Base-by-base conservation (phyloP, 176 grass and related monocot genomes). In the Eremochloa ophiuroides region DNA sequence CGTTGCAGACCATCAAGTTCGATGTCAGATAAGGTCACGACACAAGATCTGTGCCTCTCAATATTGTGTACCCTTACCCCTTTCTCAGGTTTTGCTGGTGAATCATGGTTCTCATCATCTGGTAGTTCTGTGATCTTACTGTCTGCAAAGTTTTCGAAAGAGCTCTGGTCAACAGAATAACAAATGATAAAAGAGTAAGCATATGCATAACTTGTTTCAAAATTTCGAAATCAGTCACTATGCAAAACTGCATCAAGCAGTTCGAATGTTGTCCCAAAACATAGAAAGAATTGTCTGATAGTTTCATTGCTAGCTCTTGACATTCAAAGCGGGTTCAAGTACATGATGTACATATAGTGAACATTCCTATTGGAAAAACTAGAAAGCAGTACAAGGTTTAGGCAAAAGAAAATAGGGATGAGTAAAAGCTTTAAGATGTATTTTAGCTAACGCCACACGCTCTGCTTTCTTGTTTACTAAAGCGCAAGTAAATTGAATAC, bases 41-140 rank as follows among this genome's bases (percentile, higher is more conserved):
- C 85, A 87, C 74, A 89, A 40, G 91, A 97, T 71, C 39, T 79
- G 17, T 89, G 73, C 18, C 88, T 75, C 56, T 87, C 93, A 77
- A 91, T 85, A 13, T 35, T 63, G 59, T 59, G 77, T 4, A 25
- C 7, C 79, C 84, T 89, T 83, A 75, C 75, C 84, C 58, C 80
- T 66, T 88, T 80, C 70, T 86, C 75, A 13, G 78, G n/a, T 61
- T 82, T 88, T 71, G 48, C 17, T 3, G 76, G 89, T 22, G 84
- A 85, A 48, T 89, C 89, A 71, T 83, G 68, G 37, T 79, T 35
- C 37, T 39, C 58, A 66, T 51, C 81, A 66, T 66, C 23, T 41
- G 41, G 13, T 71, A 69, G 25, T 70, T 67, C 87, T 70, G 76
- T 38, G 33, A 60, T 38, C 38, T 75, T 87, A 71, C 34, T 77